Percentiles rank a stretch among this genome's conserved stretches.
Conservation (phyloP, 2,329 filamentous ascomycete genomes). For the Dothideomycetes sp. region DNA sequence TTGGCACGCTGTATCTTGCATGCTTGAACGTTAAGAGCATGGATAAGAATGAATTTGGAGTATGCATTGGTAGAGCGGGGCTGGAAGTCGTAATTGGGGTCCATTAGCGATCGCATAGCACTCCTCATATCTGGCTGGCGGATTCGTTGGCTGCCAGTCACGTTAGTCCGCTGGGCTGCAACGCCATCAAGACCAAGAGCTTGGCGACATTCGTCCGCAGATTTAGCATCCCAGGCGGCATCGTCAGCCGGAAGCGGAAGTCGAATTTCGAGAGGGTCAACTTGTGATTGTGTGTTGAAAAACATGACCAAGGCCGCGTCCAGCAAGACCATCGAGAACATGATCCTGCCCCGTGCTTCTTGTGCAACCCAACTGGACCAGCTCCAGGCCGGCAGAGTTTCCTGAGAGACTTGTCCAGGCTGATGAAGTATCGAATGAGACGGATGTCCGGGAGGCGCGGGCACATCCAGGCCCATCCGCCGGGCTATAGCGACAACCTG, state of each 20-base stretch:
- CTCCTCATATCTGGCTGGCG: constrained; percentile 56
- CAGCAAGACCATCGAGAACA: constrained; percentile 54
- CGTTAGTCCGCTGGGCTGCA: constrained; percentile 46
- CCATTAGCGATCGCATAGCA: constrained; percentile 50
- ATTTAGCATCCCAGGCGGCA: constrained; percentile 59
- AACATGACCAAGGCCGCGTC: constrained; percentile 58
- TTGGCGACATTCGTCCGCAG: constrained; percentile 48
- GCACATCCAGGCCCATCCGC: constrained; percentile 44
- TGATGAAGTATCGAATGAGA: constrained; percentile 51
- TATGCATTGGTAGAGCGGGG: constrained; percentile 59
- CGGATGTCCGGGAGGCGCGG: constrained; percentile 36
- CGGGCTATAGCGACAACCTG: constrained; percentile 47
- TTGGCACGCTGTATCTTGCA: constrained; percentile 37
- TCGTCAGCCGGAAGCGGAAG: constrained; percentile 64
- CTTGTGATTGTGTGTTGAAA: constrained; percentile 55
- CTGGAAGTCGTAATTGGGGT: constrained; percentile 48
- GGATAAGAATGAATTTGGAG: constrained; percentile 64
- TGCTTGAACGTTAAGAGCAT: constrained; percentile 55
- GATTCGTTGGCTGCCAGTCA: constrained; percentile 49
- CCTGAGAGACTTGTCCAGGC: constrained; percentile 31
- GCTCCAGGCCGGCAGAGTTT: constrained; percentile 45
- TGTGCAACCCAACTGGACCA: constrained; percentile 61
- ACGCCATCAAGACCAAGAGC: constrained; percentile 54
- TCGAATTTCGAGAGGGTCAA: constrained; percentile 53
- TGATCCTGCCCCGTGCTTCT: constrained; percentile 54